Evolutionary conservation across 768 basidiomycete species (phyloP).

Genomic region (Pisolithus microcarpus): DNA sequence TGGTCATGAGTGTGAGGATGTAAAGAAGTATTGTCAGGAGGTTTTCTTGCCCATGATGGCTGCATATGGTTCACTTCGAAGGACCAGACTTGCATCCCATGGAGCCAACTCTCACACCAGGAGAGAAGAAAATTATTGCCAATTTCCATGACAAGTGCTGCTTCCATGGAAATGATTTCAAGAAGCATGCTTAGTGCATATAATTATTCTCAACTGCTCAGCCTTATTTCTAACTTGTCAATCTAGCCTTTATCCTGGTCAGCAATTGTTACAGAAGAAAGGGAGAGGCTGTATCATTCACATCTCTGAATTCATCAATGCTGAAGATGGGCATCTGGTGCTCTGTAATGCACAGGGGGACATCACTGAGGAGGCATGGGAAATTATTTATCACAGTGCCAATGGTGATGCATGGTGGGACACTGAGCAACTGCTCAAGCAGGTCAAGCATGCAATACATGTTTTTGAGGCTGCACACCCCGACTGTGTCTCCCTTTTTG

Average conservation of each 20-base stretch:
- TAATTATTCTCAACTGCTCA: neutral
- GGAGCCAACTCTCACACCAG: constrained; percentile 14
- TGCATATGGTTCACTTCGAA: constrained; percentile 12
- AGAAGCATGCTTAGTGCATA: constrained; percentile 20
- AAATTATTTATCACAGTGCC: constrained; percentile 13
- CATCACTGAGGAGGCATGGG: constrained; percentile 15
- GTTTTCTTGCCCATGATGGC: constrained; percentile 17
- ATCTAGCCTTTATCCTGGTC: constrained; percentile 1
- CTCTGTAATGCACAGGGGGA: constrained; percentile 14
- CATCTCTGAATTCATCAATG: constrained; percentile 35
- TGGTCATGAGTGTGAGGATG: constrained; percentile 1
- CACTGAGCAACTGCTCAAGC: constrained; percentile 1
- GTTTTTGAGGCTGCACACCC: constrained; percentile 33
- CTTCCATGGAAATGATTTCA: constrained; percentile 22
- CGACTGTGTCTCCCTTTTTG: constrained; percentile 10
- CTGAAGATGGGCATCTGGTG: constrained; percentile 26
- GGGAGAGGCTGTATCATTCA: constrained; percentile 29
- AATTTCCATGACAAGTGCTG: constrained; percentile 6
- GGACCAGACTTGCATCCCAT: constrained; percentile 13
- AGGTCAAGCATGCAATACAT: constrained; percentile 1
- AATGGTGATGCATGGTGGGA: constrained; percentile 14
- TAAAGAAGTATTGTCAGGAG: constrained; percentile 7
- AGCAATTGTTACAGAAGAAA: constrained; percentile 18
- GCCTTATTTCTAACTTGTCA: neutral
- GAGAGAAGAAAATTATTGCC: constrained; percentile 21